Evolutionary conservation across 805 yeast genomes (phyloP).

Genomic region (Kodamaea jinghongensis): DNA sequence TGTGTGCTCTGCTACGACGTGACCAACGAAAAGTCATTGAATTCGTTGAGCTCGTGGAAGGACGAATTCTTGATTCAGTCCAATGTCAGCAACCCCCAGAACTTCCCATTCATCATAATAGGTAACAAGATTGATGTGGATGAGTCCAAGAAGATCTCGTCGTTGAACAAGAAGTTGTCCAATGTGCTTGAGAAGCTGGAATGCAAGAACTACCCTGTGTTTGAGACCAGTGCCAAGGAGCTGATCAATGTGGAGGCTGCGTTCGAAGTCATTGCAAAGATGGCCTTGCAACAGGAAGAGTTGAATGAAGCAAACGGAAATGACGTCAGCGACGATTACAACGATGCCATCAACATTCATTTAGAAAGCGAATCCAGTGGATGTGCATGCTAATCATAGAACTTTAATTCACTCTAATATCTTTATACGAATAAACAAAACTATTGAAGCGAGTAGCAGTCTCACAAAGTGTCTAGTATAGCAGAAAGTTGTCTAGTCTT

Average conservation of each 20-base stretch:
- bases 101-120: conserved; percentile 91
- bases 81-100: conserved; percentile 88
- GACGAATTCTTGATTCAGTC: conserved; percentile 95
- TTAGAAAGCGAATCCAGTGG: conserved; percentile 76
- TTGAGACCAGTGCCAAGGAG: conserved; percentile 97
- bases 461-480: too few species aligned
- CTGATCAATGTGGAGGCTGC: conserved; percentile 94
- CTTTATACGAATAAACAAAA: too few species aligned
- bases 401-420: too few species aligned
- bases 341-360: conserved; percentile 94
- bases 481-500: too few species aligned
- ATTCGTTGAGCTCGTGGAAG: conserved; percentile 85
- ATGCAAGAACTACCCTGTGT: conserved; percentile 58
- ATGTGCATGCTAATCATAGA: conserved; percentile 62
- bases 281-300: conserved; percentile 94
- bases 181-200: conserved; percentile 34
- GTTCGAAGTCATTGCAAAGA: conserved; percentile 91
- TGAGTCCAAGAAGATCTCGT: conserved; percentile 76
- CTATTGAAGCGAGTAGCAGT: too few species aligned
- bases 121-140: conserved; percentile 96
- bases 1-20: conserved; percentile 96
- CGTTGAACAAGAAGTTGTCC: conserved; percentile 50
- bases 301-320: conserved; percentile 74
- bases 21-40: conserved; percentile 90
- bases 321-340: conserved; percentile 71